Evolutionary conservation across 441 rosid genomes (phyloP), one percentile per base, ranked within the genome.

Genomic region (Sinapis alba): DNA sequence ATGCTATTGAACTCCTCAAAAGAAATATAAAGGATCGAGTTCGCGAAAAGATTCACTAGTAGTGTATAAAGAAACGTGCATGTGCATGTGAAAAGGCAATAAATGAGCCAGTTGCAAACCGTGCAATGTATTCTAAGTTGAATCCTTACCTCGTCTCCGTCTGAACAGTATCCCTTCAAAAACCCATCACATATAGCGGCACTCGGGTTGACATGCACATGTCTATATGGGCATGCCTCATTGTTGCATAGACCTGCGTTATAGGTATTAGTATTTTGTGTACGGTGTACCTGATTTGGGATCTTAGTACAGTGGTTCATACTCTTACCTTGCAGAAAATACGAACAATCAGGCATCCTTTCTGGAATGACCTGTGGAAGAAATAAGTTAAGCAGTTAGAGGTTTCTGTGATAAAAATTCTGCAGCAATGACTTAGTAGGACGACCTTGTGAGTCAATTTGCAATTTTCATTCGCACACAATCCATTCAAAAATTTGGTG

Each of bases 331-430:
- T 89, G 99, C 86, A 90, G 67, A 84, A 83, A 96, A 83, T 86
- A 96, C 68, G 97, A 96, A 75, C 99, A 96, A 78, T 93, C 99
- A 6, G 97, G 99, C 99, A 96, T 96, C 82, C 98, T 85, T 74
- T 96, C 97, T 16, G 98, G 99, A 83, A 96, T 91, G 83, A 96
- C 89, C 99, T 93, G 91, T 83, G 82, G 73, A 58, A 72, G 74
- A 66, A 15, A 69, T 41, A 77, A 50, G 66, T 67, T 59, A 74
- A 30, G 56, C 57, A 74, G 66, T 76, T 73, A 68, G 71, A 68
- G 28, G 43, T 30, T 24, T 73, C 45, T 62, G 68, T 43, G 16
- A 27, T 32, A 66, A 72, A 32, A 65, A 56, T 62, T 69, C 26
- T 51, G 74, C 19, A 71, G 71, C 23, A 57, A 68, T 58, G 70